A percentile compares a stretch with the other conserved stretches of the same genome.
Conservation (phyloP, 2,329 filamentous ascomycete genomes). For the Colletotrichum sp. region DNA sequence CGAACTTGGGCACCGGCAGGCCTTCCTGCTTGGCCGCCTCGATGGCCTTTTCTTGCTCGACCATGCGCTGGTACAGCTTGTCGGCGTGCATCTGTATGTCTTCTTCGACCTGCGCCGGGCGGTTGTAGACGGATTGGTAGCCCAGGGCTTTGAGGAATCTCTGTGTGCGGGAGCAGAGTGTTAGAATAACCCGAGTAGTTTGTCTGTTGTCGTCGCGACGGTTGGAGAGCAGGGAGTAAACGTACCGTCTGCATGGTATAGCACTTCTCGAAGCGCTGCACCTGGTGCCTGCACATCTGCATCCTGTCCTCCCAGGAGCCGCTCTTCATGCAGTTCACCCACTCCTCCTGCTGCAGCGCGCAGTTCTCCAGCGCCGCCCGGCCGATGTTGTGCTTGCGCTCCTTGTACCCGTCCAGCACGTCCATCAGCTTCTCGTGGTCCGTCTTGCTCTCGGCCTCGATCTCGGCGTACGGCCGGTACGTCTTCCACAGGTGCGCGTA, state of each 20-base stretch:
- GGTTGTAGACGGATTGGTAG: constrained; percentile 74
- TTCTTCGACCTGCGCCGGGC: constrained; percentile 75
- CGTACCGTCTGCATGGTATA: constrained; percentile 83
- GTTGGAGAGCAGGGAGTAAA: rapidly evolving
- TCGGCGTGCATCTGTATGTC: constrained; percentile 97
- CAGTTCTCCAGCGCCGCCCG: constrained; percentile 92
- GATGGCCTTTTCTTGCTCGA: constrained; percentile 79
- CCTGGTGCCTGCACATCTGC: constrained; percentile 83
- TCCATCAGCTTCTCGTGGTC: constrained; percentile 83
- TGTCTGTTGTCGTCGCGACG: not conserved
- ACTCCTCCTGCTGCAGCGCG: constrained; percentile 81
- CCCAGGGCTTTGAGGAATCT: constrained; percentile 91
- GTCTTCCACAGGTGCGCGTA: constrained; percentile 91
- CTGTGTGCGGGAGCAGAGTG: constrained; percentile 39
- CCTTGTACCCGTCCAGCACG: constrained; percentile 84
- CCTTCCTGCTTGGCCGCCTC: constrained; percentile 71
- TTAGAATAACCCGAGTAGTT: not conserved
- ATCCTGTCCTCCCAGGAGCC: constrained; percentile 72
- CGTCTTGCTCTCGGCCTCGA: constrained; percentile 73
- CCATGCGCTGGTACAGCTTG: constrained; percentile 84
- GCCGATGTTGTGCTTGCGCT: constrained; percentile 78
- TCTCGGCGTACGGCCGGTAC: constrained; percentile 75
- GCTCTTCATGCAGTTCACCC: constrained; percentile 80
- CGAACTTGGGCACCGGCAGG: constrained; percentile 62
- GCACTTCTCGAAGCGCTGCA: constrained; percentile 81